phyloP scores from a whole-genome alignment of 768 basidiomycete species.

The Dacryopinax primogenitus region DNA sequence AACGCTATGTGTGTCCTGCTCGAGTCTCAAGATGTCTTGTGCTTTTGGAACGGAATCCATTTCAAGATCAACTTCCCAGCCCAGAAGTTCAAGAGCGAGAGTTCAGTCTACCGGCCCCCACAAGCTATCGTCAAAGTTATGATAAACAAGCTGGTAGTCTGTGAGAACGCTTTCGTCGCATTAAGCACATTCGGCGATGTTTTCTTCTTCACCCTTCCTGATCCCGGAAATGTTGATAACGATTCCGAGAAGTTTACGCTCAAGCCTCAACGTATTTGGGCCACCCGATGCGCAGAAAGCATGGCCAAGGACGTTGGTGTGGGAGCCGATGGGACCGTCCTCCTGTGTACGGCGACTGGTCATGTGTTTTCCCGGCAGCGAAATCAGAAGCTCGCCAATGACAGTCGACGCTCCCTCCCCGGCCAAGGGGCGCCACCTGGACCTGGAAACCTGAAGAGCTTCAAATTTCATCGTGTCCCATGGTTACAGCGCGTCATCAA shows the following conservation, averaged over 20 bases:
- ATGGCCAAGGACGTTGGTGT: conserved; percentile 65
- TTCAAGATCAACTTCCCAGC: conserved; percentile 70
- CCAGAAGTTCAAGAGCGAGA: conserved; percentile 61
- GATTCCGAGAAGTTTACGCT: conserved; percentile 31
- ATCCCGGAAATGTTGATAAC: conserved; percentile 27
- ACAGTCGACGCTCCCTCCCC: conserved; percentile 13
- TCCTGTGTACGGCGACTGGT: conserved; percentile 88
- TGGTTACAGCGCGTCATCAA: conserved; percentile 72
- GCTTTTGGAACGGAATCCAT: conserved; percentile 62
- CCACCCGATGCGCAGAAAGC: conserved; percentile 46
- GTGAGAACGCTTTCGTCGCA: conserved; percentile 70
- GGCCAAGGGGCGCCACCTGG: conserved; percentile 5
- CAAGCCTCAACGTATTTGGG: conserved; percentile 86
- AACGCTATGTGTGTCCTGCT: conserved; percentile 74
- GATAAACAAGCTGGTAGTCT: conserved; percentile 66
- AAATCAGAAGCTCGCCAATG: conserved; percentile 27
- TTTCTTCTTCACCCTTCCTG: conserved; percentile 54
- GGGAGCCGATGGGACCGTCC: conserved; percentile 72
- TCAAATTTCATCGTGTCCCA: conserved; percentile 68
- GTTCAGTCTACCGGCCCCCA: conserved; percentile 63
- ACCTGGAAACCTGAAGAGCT: conserved; percentile 19
- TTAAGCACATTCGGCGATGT: conserved; percentile 81
- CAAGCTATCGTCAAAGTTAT: conserved; percentile 55
- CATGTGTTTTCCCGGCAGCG: conserved; percentile 81
- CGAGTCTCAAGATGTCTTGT: conserved; percentile 66